A percentile compares a stretch with the other conserved stretches of the same genome.
Evolutionary conservation across 352 stramenopile species (phyloP).

Genomic region (Globisporangium barbulae): DNA sequence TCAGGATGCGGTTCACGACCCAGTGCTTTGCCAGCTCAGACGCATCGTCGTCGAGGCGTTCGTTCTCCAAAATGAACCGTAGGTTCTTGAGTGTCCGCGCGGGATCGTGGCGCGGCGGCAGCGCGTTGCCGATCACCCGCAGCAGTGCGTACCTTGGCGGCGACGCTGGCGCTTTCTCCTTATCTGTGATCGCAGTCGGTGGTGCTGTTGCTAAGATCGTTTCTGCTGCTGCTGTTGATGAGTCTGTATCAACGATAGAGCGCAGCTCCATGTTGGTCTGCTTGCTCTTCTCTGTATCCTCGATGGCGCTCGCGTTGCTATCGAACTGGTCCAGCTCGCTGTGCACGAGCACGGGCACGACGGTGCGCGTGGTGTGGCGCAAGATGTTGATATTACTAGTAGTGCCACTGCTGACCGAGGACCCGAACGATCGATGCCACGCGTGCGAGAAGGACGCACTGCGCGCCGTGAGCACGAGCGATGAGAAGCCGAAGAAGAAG

Average conservation of each 20-base stretch:
- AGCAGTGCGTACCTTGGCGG: conserved; percentile 32
- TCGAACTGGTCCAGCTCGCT: conserved; percentile 9
- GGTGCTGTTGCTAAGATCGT: neutral
- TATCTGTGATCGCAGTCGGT: neutral
- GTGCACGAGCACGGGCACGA: conserved; percentile 17
- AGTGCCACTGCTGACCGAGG: neutral
- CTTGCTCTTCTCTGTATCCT: neutral
- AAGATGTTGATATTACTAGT: neutral
- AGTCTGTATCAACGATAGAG: neutral
- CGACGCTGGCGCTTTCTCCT: neutral
- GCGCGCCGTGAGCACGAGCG: conserved; percentile 16
- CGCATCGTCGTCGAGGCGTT: conserved; percentile 30
- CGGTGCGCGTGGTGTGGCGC: conserved; percentile 14
- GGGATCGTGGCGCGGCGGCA: conserved; percentile 52
- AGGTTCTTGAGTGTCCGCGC: conserved; percentile 38
- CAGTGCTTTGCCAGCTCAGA: conserved; percentile 33
- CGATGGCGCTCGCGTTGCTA: conserved; percentile 11
- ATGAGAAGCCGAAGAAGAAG: conserved; percentile 18
- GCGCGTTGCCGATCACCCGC: conserved; percentile 44
- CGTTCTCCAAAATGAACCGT: conserved; percentile 48
- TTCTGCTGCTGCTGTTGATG: neutral
- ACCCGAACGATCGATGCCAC: conserved; percentile 10
- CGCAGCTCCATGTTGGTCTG: conserved; percentile 1
- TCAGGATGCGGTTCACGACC: conserved; percentile 50
- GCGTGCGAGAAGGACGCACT: conserved; percentile 12